Conservation (phyloP, 352 stramenopile species). For the Lagenidium giganteum region DNA sequence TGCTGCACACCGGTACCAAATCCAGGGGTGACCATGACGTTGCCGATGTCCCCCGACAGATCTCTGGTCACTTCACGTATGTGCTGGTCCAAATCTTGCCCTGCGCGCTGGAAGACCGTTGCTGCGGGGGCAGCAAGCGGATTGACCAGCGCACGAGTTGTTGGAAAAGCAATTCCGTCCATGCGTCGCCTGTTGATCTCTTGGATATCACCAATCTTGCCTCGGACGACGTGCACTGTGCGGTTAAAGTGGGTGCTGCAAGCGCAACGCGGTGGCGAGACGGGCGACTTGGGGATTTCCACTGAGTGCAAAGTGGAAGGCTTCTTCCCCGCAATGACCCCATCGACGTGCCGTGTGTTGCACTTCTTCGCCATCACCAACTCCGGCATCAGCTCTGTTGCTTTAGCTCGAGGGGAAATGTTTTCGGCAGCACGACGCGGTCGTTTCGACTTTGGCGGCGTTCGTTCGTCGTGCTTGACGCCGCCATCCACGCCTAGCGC, state of each 20-base stretch:
- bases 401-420: no score
- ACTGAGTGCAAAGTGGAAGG: no score
- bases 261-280: no score
- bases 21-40: constrained; percentile 36
- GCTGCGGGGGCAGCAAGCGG: constrained; percentile 31
- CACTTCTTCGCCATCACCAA: no score
- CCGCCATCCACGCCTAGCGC: constrained; percentile 29
- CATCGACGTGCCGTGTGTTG: no score
- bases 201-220: constrained; percentile 29
- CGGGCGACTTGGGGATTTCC: no score
- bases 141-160: constrained; percentile 30
- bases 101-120: constrained; percentile 40
- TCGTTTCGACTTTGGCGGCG: no score
- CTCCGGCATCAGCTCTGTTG: no score
- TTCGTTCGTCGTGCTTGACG: constrained; percentile 36
- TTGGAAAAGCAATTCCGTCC: constrained; percentile 48
- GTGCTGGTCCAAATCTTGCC: constrained; percentile 19
- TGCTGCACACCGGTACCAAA: constrained; percentile 41
- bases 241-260: constrained; percentile 25
- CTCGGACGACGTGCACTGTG: constrained; percentile 22
- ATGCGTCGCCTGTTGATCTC: constrained; percentile 21
- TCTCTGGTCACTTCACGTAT: no score
- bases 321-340: no score
- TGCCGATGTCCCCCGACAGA: constrained; percentile 21
- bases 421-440: no score